Base-by-base conservation (phyloP, 805 yeast species). In the Sugiyamaella lignohabitans region DNA sequence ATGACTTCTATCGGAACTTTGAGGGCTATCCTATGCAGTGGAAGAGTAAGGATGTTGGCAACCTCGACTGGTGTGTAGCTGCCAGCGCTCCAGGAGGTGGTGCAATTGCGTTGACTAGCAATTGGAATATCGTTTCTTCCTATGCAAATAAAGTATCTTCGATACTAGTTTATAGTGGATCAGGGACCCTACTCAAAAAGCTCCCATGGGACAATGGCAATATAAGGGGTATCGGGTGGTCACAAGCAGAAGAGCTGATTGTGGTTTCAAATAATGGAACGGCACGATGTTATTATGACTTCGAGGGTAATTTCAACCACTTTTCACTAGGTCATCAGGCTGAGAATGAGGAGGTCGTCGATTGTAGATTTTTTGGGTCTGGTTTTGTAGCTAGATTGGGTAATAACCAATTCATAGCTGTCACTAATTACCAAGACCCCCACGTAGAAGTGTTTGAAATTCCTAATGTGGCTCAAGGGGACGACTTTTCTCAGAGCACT, bases 261-360 rank as follows among this genome's bases (percentile, higher is more conserved):
- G 76, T 83, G 10, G 74, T 82, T 1, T 60, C 80, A 32, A 71
- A 68, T 27, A 66, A 68, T 42, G 82, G 83, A 4, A 68, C 64
- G 23, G 75, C 72, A 20, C 67, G 94, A 22, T 65, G 72, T 22
- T 85, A 84, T 62, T 63, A 70, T 37, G 88, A 84, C 56, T 78
- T 83, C 52, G 76, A 76, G 18, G 84, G 86, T 2, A 80, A 76
- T 39, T 86, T 84, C 59, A 70, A 71, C 41, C 87, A 81, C 55
- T 73, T 70, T 54, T 60, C 63, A 16, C 50, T 76, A 3, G 68
- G 68, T 1, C 52, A 57, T 17, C 64, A 61, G 3, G 63, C 68
- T 0, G 71, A 66, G 34, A 49, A 56, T 5, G 53, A 50, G 19
- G 65, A 64, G 0, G 61, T 74, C 5, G 44, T 51, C 3, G 70